Evolutionary conservation across 106 monocot species (phyloP).

Genomic region (Dioscorea dumetorum): DNA sequence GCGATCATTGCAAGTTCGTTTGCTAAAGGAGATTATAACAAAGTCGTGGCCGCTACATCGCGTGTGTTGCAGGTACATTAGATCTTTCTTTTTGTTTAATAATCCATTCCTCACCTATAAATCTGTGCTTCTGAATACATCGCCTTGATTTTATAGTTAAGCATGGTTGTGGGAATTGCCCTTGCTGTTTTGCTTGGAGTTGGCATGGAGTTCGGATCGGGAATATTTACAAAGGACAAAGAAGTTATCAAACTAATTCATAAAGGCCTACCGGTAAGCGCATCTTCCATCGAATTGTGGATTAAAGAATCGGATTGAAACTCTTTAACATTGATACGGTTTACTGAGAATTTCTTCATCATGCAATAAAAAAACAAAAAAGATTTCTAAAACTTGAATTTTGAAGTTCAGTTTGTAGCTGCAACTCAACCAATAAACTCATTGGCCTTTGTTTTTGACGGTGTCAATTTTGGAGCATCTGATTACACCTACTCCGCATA

Average conservation of each 20-base stretch:
- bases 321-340: too few species aligned
- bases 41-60: slow-evolving; percentile 39
- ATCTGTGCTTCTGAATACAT: background rate
- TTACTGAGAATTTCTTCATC: too few species aligned
- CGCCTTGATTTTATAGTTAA: slow-evolving; percentile 29
- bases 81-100: background rate
- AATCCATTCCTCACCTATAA: background rate
- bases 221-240: slow-evolving; percentile 62
- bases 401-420: slow-evolving; percentile 42
- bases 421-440: slow-evolving; percentile 56
- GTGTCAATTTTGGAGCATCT: slow-evolving; percentile 67
- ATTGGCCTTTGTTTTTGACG: slow-evolving; percentile 64
- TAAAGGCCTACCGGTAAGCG: slow-evolving; percentile 52
- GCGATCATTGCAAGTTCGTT: slow-evolving; percentile 81
- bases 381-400: background rate
- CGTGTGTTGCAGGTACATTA: slow-evolving; percentile 71
- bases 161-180: slow-evolving; percentile 59
- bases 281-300: background rate
- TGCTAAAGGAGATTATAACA: slow-evolving; percentile 55
- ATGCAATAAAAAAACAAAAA: too few species aligned
- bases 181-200: slow-evolving; percentile 60
- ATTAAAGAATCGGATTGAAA: too few species aligned
- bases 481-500: slow-evolving; percentile 54
- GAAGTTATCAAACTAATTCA: slow-evolving; percentile 55
- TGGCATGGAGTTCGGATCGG: slow-evolving; percentile 53